phyloP scores from a whole-genome alignment of 352 stramenopile genomes.

The Globisporangium megalacanthum region DNA sequence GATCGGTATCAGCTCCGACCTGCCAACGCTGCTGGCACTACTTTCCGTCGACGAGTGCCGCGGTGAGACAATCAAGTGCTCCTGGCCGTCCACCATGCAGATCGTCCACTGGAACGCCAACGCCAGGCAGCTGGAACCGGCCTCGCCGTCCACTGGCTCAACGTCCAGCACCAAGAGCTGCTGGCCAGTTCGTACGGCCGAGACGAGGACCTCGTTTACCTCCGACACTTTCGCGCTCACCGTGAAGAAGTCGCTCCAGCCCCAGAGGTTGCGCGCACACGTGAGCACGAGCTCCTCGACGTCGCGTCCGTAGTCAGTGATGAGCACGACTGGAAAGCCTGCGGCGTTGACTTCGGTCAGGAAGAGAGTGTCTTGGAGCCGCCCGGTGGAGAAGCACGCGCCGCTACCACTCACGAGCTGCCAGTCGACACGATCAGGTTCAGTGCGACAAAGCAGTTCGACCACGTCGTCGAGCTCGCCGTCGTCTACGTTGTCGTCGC shows the following conservation, averaged over 20 bases:
- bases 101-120: conserved; percentile 31
- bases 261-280: conserved; percentile 31
- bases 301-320: conserved; percentile 33
- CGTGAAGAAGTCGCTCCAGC: conserved; percentile 41
- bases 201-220: conserved; percentile 25
- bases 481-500: not conserved
- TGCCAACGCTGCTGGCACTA: not conserved
- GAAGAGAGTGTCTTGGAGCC: conserved; percentile 36
- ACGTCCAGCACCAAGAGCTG: conserved; percentile 60
- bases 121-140: conserved; percentile 10
- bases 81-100: conserved; percentile 9
- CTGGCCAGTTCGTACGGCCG: conserved; percentile 36
- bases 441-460: conserved; percentile 1
- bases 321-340: conserved; percentile 28
- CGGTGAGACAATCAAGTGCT: conserved; percentile 20
- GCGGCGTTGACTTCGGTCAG: conserved; percentile 25
- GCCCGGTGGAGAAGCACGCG: conserved; percentile 33
- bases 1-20: conserved; percentile 18
- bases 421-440: conserved; percentile 4
- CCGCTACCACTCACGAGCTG: conserved; percentile 22
- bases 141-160: conserved; percentile 30
- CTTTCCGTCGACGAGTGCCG: not conserved
- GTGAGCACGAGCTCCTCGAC: conserved; percentile 40
- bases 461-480: not conserved
- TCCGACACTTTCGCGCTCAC: conserved; percentile 26